Evolutionary conservation across 1,284 basidiomycete species (phyloP), one percentile per base, ranked within the genome.

Genomic region (Ceratobasidium sp.): DNA sequence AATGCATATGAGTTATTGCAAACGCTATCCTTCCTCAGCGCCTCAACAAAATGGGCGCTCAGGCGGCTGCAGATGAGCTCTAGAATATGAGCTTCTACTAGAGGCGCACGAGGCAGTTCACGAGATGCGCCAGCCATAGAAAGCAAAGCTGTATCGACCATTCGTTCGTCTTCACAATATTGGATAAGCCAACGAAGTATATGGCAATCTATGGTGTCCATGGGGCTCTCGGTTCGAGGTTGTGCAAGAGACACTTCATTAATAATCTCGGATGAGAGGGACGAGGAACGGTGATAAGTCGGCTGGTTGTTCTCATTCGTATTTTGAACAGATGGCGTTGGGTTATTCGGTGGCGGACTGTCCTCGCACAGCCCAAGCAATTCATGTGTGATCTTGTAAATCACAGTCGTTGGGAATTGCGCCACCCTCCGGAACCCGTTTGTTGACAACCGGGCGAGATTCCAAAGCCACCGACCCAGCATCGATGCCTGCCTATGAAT

Each of bases 41-140:
- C 43, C 3, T 45, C 9, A 12, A 4, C 43, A n/a, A 45, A 45
- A 18, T 18, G 18, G 43, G 9, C 18, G 9, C 43, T 45, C 9
- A 45, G 3, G 43, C 16, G 6, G 9, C 18, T 3, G 9, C 9
- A 8, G 3, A 45, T 18, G 18, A 45, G 43, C 16, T 45, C 43
- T 4, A 45, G 6, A 18, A n/a, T 18, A 45, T 45, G 6, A 18
- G 43, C 6, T 18, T 9, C 43, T 45, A 45, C 43, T 12, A 45
- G 43, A 3, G 43, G 43, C 10, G 43, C 43, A n/a, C 43, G 43
- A n/a, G 43, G 43, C 6, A 45, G 18, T 10, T 18, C 43, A 18
- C 43, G 9, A 45, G 9, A 45, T 18, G 50, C 64, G 5, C 64
- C 64, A 21, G 64, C 64, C 2, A 67, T 43, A 26, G 64, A 50